Base-by-base conservation (phyloP, 768 basidiomycete species). In the Boletus speciosus region DNA sequence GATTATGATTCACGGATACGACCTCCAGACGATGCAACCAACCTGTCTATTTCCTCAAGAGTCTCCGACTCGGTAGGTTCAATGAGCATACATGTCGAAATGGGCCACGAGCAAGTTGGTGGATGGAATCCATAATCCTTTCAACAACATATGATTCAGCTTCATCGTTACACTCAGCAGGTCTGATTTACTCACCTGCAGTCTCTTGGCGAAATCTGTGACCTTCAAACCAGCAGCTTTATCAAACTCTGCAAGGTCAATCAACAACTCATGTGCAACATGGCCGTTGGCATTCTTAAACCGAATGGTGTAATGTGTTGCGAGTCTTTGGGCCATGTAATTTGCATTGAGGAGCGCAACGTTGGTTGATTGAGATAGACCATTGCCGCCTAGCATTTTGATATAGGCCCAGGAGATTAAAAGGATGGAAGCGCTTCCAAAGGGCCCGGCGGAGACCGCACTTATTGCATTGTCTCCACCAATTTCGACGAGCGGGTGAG, bases 321-420 rank as follows among this genome's bases (percentile, higher is more conserved):
- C 80, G 34, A 99, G 83, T 44, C 93, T 83, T 63, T 86, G 81
- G 19, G 95, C 94, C 82, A 98, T 97, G 72, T 98, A 99, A 72
- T 99, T 99, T 46, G 97, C 97, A 65, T 86, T 98, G 40, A 99
- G 81, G 31, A 99, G 79, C 1, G 97, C 93, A 31, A 91, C 74
- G 62, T 88, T 90, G 3, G 94, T 90, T 0, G 93, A 86, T 55
- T 93, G 81, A 23, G 84, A 81, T 27, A 99, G 81, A 7, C 97
- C 97, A 51, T 83, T 76, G 8, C 95, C 96, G 27, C 97, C 97
- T n/a, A 99, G 83, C 97, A 99, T 98, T 76, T 91, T 96, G 80
- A 97, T 92, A 72, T 97, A 99, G 12, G 97, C 96, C 95, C 96
- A 98, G 0, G 95, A 98, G 64, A 98, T 98, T 56, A 95, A 79